These are phyloP conservation scores for Aspergillus avenaceus DNA, from an alignment of 495 filamentous ascomycete genomes.

Conservation along the genomic window DNA sequence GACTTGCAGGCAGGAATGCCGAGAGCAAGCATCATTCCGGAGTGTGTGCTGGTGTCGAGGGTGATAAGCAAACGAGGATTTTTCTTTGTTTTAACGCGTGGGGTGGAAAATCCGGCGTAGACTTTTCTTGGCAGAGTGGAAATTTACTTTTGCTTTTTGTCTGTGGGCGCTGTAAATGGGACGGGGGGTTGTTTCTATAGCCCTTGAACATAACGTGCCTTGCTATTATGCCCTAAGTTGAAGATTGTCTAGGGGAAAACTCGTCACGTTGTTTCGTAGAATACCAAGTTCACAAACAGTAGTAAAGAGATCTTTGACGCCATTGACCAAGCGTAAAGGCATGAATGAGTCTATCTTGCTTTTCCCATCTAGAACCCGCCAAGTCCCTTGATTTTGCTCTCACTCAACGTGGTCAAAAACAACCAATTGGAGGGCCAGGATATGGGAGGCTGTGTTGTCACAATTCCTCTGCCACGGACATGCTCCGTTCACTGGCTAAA, in stretches of 20 bases:
- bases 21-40: not conserved
- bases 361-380: not conserved
- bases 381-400: conserved; percentile 8
- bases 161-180: too few relatives aligned
- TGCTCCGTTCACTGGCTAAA: conserved; percentile 6
- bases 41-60: not conserved
- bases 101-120: not conserved
- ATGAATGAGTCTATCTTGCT: too few relatives aligned
- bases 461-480: not conserved
- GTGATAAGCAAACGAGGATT: not conserved
- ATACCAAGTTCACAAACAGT: too few relatives aligned
- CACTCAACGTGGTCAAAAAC: conserved; percentile 7
- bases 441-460: conserved; percentile 19
- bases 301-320: not conserved
- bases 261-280: too few relatives aligned
- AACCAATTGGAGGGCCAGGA: conserved; percentile 4
- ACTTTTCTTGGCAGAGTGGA: not conserved
- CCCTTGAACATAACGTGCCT: too few relatives aligned
- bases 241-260: too few relatives aligned
- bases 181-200: too few relatives aligned
- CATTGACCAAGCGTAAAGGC: too few relatives aligned
- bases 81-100: not conserved
- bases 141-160: too few relatives aligned
- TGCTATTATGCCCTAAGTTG: too few relatives aligned
- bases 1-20: not conserved